Evolutionary conservation across 2,329 filamentous ascomycete genomes (phyloP), one percentile per base, ranked within the genome.

Genomic region (Coniochaeta sp.): DNA sequence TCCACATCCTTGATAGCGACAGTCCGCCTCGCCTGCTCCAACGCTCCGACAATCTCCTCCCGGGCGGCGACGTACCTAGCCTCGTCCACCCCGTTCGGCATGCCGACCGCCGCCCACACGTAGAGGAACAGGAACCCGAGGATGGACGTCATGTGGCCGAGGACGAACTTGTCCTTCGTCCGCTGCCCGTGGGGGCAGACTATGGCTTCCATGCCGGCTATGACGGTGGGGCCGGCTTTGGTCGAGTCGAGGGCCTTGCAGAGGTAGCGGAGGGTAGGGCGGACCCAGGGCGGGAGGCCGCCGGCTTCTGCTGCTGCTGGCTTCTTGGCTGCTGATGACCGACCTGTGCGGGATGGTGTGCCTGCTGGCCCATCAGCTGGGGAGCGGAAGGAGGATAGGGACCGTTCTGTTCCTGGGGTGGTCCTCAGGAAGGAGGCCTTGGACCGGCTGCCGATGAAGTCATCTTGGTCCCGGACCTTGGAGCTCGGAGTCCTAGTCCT

Each of bases 161-260:
- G 62, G 6, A 76, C 63, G 78, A 76, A 77, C 51, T 71, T 67
- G 56, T 82, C 72, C 52, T 74, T 64, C 49, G 72, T 72, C 32
- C 65, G 67, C 24, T 61, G 64, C n/a, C 75, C 74, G 12, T 66
- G 65, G 0, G 74, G 72, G 1, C 66, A 63, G 10, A 74, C 59
- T 48, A 81, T 76, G 16, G 72, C 69, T 72, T 86, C 85, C 49
- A 91, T 76, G 1, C 88, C 90, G 0, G 88, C 85, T 48, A 89
- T 80, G 0, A 95, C 78, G 51, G 90, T 87, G 0, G 87, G 86
- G 0, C 81, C 82, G 3, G 91, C 77, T 4, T 73, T 75, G 6
- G 79, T 75, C 1, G 83, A 80, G 1, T 76, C 74, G 9, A 89
- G 74, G 22, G 78, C 75, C 33, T 75, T 76, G 64, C 86, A 86